Conservation (phyloP, 2,329 filamentous ascomycete genomes). For the Rasamsonia emersonii region DNA sequence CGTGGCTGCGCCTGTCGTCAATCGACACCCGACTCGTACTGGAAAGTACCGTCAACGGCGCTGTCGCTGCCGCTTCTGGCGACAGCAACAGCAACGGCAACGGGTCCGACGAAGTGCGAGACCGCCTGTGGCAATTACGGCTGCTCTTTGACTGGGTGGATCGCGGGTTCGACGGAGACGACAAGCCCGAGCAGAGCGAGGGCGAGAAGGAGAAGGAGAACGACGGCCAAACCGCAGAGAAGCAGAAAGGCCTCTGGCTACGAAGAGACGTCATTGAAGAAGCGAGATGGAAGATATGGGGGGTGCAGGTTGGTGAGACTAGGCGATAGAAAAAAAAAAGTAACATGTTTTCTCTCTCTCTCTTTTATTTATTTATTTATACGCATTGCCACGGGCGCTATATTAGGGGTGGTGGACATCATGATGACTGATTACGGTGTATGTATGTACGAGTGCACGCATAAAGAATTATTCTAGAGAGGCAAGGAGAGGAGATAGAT, state of each 20-base stretch:
- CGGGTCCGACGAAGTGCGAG: conserved; percentile 38
- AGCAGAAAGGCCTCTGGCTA: conserved; percentile 29
- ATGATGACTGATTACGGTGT: too few species aligned
- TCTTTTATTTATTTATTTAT: too few species aligned
- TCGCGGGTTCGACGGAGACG: conserved; percentile 13
- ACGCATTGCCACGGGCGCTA: too few species aligned
- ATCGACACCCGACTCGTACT: conserved; percentile 68
- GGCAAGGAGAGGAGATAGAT: too few species aligned
- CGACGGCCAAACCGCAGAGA: conserved; percentile 31
- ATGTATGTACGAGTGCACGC: too few species aligned
- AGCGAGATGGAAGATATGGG: conserved; percentile 34
- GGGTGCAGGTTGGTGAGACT: conserved; percentile 24
- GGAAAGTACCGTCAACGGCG: conserved; percentile 36
- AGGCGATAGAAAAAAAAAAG: too few species aligned
- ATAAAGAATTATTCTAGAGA: too few species aligned
- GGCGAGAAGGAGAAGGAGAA: conserved; percentile 14
- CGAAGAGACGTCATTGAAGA: conserved; percentile 32
- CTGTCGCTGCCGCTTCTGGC: conserved; percentile 23
- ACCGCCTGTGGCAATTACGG: conserved; percentile 54
- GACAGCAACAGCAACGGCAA: conserved; percentile 16
- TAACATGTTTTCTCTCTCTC: too few species aligned
- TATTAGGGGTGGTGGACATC: too few species aligned
- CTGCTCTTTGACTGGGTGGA: conserved; percentile 62
- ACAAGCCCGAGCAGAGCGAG: conserved; percentile 13
- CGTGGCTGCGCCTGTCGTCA: conserved; percentile 48